Base-by-base conservation (phyloP, 2,329 filamentous ascomycete species). In the Fusarium solani-melongenae region DNA sequence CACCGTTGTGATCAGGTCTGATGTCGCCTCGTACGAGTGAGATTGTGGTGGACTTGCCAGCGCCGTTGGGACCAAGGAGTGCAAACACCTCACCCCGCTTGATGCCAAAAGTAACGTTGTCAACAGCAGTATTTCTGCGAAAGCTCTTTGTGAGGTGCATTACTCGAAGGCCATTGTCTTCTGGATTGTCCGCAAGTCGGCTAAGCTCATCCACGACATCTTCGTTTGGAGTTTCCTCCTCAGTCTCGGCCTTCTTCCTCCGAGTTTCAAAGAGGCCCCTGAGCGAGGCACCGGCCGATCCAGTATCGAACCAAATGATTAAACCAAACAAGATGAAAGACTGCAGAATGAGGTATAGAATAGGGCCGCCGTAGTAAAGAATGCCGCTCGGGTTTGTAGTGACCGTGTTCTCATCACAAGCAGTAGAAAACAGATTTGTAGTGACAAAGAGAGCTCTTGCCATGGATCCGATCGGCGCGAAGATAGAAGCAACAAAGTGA, bases 21-120 rank as follows among this genome's bases (percentile, higher is more conserved):
- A 96, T 88, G 77, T 98, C 95, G n/a, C 96, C 96, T 70, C 95
- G 90, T 73, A 98, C 94, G 49, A 98, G 86, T 2, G 92, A 94
- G 76, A 98, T 97, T 0, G 93, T 97, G 0, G 95, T 97, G 0
- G 92, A 94, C 78, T 98, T 98, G 66, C 95, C 95, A 2, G 95
- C 96, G 27, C 95, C 95, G 79, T 98, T 98, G 17, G 95, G 95
- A 0, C 95, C 95, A 1, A 98, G 88, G 0, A 98, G 87, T 0
- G 95, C 95, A 82, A 97, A 98, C 1, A 97, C 93, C 80, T 98
- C 93, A 58, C 93, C 92, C 57, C 90, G 90, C 17, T 89, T 89
- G 34, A 98, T 92, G 20, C 92, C 92, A 77, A 98, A 98, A 0
- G 92, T 94, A 46, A 97, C 90, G 76, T 98, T 93, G 76, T 97